Evolutionary conservation across 768 basidiomycete genomes (phyloP), one percentile per base, ranked within the genome.

Genomic region (Cystobasidium tubakii): DNA sequence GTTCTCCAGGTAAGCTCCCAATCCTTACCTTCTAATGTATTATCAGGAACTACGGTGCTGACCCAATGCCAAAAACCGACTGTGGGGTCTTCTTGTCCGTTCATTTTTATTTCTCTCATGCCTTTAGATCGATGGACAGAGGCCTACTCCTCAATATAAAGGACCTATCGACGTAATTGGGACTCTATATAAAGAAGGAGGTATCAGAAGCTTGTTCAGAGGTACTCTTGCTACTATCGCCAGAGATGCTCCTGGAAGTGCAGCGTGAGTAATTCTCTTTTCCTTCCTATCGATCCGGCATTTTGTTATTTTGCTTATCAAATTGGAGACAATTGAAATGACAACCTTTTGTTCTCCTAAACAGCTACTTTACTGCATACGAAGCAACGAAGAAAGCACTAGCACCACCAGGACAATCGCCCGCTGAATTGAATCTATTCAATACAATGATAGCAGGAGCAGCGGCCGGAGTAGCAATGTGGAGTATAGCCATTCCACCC

Each of bases 381-480:
- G 96, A 99, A 82, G 86, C 92, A 36, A 88, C 90, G 46, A 99
- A 99, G 83, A 90, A 89, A 80, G 82, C 86, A 1, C 82, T 99
- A 75, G 92, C 89, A 15, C 91, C 92, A 7, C 86, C 85, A 46
- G 90, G 90, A 36, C 84, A 90, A 21, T 88, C 88, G n/a, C 85
- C 90, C 1, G 85, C 87, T 43, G 88, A 92, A 62, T 85, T 98
- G 73, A 90, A 92, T 78, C 84, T 99, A 31, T 85, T 90, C 36
- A 89, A 90, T 21, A 86, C 98, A 78, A 89, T 98, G 77, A 74
- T 93, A 69, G 92, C 95, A 65, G 96, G 96, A 76, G 96, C 94
- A 66, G 88, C 87, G 46, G 96, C 96, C 0, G 96, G 96, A 77
- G 86, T 98, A 3, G 93, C 93, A 43, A 98, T 99, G 96, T 99